Evolutionary conservation across 1,139 yeast species (phyloP), one percentile per base, ranked within the genome.

Genomic region (Protomyces inundatus): DNA sequence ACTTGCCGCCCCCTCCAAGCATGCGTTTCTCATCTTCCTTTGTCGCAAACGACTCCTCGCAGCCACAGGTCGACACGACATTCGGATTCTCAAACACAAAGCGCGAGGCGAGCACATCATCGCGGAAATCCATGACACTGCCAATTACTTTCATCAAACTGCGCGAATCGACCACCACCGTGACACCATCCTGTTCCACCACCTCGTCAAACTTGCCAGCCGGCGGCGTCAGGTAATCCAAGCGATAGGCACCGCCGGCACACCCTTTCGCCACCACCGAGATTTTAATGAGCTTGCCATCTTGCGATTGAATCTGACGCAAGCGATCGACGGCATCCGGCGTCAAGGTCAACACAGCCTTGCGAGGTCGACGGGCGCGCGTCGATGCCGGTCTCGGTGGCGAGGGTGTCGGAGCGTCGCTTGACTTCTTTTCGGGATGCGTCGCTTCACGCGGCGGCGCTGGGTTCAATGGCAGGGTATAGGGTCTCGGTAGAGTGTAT

Each of bases 241-340:
- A 78, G 74, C 90, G 87, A 75, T 93, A 93, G 0, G 96, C 87
- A 67, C 93, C 80, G 0, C 98, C 98, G 0, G 98, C 91, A 74
- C 98, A 93, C 2, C 98, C 98, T 75, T 97, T 82, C 75, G 93
- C 93, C 70, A 85, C 84, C n/a, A 95, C 98, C 4, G 98, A 96
- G 30, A 93, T 87, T 71, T 97, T 81, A 65, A 93, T 90, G 73
- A 90, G 79, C 76, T 93, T 85, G 37, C 55, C 62, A 12, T 61
- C 55, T 50, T 48, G 39, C 6, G 58, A 54, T 12, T 46, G 64
- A 14, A 60, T 54, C 34, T 54, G 54, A 9, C 50, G 46, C 7
- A 60, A 33, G 3, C 58, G 53, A 12, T 30, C 6, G n/a, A 60
- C 34, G 16, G 64, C 64, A 7, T 60, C 54, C 1, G 54, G 30